A percentile compares a stretch with the other conserved stretches of the same genome.
Evolutionary conservation across 2,329 filamentous ascomycete species (phyloP).

Genomic region (Lachnellula willkommii): DNA sequence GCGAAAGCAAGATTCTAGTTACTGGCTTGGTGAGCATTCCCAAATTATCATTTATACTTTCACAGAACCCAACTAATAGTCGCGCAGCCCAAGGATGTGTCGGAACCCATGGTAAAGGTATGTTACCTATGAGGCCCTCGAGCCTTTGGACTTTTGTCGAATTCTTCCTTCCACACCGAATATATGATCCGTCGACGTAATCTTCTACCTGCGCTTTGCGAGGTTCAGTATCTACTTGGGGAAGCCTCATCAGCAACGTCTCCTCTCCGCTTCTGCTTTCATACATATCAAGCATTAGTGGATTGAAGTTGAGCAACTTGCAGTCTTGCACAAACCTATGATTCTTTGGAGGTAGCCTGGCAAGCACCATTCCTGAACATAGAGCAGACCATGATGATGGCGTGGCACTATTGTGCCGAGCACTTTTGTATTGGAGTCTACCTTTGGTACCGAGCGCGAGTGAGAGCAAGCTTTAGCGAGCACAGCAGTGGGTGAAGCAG

Average conservation of each 20-base stretch:
- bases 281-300: conserved; percentile 31
- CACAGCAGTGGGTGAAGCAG: conserved; percentile 43
- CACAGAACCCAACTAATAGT: conserved; percentile 5
- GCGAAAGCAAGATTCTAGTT: conserved; percentile 95
- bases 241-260: conserved; percentile 29
- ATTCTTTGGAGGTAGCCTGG: conserved; percentile 43
- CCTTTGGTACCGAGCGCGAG: conserved; percentile 1
- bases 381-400: conserved; percentile 31
- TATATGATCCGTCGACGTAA: conserved; percentile 24
- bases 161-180: conserved; percentile 46
- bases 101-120: conserved; percentile 99
- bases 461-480: conserved; percentile 42
- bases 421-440: conserved; percentile 23
- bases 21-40: conserved; percentile 81
- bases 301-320: conserved; percentile 55
- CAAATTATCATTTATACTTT: background rate
- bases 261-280: conserved; percentile 36
- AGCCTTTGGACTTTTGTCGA: conserved; percentile 67
- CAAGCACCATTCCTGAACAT: conserved; percentile 42
- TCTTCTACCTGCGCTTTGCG: conserved; percentile 18
- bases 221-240: conserved; percentile 17
- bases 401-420: conserved; percentile 9
- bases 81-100: conserved; percentile 84
- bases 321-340: conserved; percentile 43
- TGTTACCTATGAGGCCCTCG: conserved; percentile 81